Conservation (phyloP, 306 rosid genomes). For the Trifolium dubium region DNA sequence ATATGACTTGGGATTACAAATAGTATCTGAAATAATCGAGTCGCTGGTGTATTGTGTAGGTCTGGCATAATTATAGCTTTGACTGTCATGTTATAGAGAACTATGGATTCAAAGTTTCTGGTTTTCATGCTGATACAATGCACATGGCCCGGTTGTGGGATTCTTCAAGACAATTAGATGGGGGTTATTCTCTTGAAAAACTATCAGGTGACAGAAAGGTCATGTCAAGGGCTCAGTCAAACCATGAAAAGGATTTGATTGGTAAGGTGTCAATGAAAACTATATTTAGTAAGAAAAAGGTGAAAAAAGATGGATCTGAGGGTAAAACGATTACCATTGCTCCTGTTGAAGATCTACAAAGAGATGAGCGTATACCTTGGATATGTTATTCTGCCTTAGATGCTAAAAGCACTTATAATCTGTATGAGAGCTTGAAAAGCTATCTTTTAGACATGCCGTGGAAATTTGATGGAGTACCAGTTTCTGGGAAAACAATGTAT, state of each 20-base stretch:
- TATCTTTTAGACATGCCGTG: constrained; percentile 49
- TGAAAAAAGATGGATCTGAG: constrained; percentile 56
- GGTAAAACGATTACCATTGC: constrained; percentile 45
- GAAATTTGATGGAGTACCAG: constrained; percentile 53
- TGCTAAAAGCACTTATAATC: constrained; percentile 56
- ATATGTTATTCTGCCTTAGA: constrained; percentile 57
- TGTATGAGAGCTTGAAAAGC: constrained; percentile 54
- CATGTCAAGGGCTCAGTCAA: constrained; percentile 65
- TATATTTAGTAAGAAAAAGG: constrained; percentile 52
- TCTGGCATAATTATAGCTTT: constrained; percentile 98
- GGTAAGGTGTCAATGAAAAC: constrained; percentile 60
- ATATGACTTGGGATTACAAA: constrained; percentile 27
- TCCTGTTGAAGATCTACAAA: constrained; percentile 48
- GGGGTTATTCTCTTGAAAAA: constrained; percentile 97
- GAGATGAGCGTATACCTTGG: constrained; percentile 54
- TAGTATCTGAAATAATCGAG: constrained; percentile 40
- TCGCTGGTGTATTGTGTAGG: constrained; percentile 58
- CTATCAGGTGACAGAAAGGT: constrained; percentile 70
- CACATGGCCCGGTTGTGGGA: constrained; percentile 99
- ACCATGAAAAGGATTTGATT: constrained; percentile 45
- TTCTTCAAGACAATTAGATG: constrained; percentile 78
- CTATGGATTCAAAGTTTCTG: constrained; percentile 85
- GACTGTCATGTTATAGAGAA: constrained; percentile 91
- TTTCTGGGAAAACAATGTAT: constrained; percentile 64
- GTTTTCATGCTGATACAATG: constrained; percentile 98